A percentile compares a stretch with the other conserved stretches of the same genome.
Conservation (phyloP, 495 filamentous ascomycete genomes). For the Sporormia fimetaria region DNA sequence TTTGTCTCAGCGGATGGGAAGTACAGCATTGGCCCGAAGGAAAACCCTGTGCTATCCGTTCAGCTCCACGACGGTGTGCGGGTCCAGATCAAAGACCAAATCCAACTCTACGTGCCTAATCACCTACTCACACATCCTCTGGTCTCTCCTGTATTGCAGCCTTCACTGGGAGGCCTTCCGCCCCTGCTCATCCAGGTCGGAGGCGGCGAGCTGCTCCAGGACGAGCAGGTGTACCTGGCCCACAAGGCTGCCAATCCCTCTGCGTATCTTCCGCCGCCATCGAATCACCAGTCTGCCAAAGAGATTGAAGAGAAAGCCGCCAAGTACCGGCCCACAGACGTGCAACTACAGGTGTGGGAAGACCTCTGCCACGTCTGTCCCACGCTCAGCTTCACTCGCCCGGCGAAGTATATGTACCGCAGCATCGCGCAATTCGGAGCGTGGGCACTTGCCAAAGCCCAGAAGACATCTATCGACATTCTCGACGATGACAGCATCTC, state of each 20-base stretch:
- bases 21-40: constrained; percentile 21
- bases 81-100: constrained; percentile 75
- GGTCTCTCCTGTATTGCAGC: constrained; percentile 76
- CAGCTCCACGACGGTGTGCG: constrained; percentile 57
- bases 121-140: constrained; percentile 75
- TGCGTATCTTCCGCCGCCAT: constrained; percentile 49
- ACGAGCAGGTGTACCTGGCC: constrained; percentile 90
- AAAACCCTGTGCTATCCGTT: constrained; percentile 45
- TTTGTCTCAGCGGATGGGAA: constrained; percentile 10
- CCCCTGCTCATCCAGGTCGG: constrained; percentile 78
- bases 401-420: constrained; percentile 89
- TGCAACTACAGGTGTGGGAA: constrained; percentile 95
- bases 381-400: constrained; percentile 81
- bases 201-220: constrained; percentile 75
- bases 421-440: constrained; percentile 84
- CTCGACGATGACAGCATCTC: constrained; percentile 66
- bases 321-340: constrained; percentile 69
- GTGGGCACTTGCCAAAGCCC: constrained; percentile 76
- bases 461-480: constrained; percentile 67
- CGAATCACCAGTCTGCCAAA: constrained; percentile 46
- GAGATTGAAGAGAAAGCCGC: constrained; percentile 47
- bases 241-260: constrained; percentile 82
- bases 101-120: constrained; percentile 90
- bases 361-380: constrained; percentile 85
- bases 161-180: constrained; percentile 77